Conservation (phyloP, 352 stramenopile species). For the Globisporangium paddicum region DNA sequence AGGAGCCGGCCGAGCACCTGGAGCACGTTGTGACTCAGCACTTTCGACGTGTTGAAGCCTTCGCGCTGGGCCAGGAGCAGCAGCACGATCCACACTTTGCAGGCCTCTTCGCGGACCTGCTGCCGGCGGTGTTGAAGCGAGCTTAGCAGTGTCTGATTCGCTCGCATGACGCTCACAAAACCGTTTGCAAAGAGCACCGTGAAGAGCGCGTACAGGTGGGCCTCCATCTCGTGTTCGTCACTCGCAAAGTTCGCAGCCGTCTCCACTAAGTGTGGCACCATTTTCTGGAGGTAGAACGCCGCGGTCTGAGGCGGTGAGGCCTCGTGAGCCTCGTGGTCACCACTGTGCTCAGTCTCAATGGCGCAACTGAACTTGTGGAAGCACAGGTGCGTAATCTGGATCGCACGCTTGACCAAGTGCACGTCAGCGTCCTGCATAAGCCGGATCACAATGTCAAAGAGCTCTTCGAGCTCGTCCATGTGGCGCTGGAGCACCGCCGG, state of each 20-base stretch:
- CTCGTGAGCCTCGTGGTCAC: neutral
- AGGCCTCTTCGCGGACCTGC: slow-evolving; percentile 57
- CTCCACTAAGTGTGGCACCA: slow-evolving; percentile 48
- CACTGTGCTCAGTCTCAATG: neutral
- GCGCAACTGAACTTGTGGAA: slow-evolving; percentile 36
- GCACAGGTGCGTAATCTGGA: slow-evolving; percentile 52
- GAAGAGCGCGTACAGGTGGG: slow-evolving; percentile 27
- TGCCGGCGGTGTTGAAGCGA: slow-evolving; percentile 42
- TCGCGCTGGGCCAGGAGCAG: slow-evolving; percentile 29
- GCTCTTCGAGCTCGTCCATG: slow-evolving; percentile 21
- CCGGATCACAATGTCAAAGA: slow-evolving; percentile 42
- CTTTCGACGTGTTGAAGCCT: slow-evolving; percentile 7
- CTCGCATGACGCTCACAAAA: slow-evolving; percentile 13
- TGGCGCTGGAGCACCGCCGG: slow-evolving; percentile 8
- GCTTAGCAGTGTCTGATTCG: slow-evolving; percentile 25
- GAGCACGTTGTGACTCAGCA: slow-evolving; percentile 19
- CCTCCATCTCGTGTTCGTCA: slow-evolving; percentile 49
- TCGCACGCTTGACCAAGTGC: slow-evolving; percentile 57
- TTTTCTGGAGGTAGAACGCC: slow-evolving; percentile 32
- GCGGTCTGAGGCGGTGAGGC: neutral
- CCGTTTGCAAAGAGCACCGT: slow-evolving; percentile 28
- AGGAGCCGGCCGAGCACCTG: slow-evolving; percentile 39
- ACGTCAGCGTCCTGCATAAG: slow-evolving; percentile 65
- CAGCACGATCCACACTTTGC: slow-evolving; percentile 53
- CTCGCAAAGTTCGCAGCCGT: slow-evolving; percentile 40